Evolutionary conservation across 78 protist genomes (phyloP), one percentile per base, ranked within the genome.

Genomic region (Polysphondylium violaceum): DNA sequence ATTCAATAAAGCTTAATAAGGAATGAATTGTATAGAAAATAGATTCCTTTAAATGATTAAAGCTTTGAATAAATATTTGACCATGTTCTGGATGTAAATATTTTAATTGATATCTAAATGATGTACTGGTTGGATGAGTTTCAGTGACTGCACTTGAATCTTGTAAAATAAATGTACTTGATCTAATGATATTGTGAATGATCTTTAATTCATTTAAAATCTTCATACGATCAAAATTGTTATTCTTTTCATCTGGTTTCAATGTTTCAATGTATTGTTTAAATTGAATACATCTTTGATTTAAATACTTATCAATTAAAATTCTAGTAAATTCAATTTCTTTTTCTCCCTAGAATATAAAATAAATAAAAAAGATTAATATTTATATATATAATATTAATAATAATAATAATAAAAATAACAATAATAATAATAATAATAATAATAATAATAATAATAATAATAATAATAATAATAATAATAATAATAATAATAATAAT

Each of bases 171-270:
- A 41, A 83, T 27, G 63, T 29, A 14, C 74, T 60, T 1, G 38
- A 35, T 69, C 91, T 35, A 0, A 83, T 0, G 6, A 58, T 43
- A 83, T 72, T 83, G 9, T 27, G 27, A 33, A 69, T 41, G 25
- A 58, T 36, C 31, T 58, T 83, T 25, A 58, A 3, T 19, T 53
- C 40, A 38, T 69, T 83, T 8, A 59, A 58, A 35, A 69, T 35
- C n/a, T 69, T 69, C 43, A 41, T 69, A 59, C 91, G 51, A 40
- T 83, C 38, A 19, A 38, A 83, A 33, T 59, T 60, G 41, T 60
- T 53, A 38, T 2, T 47, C 36, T 68, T 16, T 65, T 40, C 50
- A 21, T 36, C n/a, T n/a, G n/a, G 12, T 38, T 59, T 43, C 59
- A 61, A 40, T 17, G 4, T 17, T 36, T 53, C 31, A 33, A 68